Percentiles rank a stretch among this genome's conserved stretches.
Conservation (phyloP, 768 basidiomycete genomes). For the Hericium alpestre region DNA sequence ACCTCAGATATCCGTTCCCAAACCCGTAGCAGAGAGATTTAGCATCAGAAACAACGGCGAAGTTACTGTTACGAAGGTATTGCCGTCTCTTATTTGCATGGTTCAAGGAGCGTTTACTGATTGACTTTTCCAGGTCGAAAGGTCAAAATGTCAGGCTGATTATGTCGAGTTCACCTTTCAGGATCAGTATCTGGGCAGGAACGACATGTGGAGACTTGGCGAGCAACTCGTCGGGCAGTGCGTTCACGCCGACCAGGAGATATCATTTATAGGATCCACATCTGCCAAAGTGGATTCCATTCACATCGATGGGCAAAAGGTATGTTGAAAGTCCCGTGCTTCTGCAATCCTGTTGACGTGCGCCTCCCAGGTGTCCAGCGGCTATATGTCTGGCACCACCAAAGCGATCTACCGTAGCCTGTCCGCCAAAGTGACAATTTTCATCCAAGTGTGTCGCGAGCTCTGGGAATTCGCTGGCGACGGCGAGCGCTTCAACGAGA, state of each 20-base stretch:
- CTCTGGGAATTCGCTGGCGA: conserved; percentile 96
- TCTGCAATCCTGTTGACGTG: not conserved
- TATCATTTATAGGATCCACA: conserved; percentile 75
- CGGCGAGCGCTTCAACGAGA: conserved; percentile 91
- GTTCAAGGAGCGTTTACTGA: not conserved
- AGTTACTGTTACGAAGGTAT: conserved; percentile 61
- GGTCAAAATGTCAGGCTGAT: conserved; percentile 49
- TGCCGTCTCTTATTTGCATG: not conserved
- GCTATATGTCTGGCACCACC: conserved; percentile 69
- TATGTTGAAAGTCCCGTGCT: conserved; percentile 17
- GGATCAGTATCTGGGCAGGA: conserved; percentile 90
- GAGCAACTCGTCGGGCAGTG: conserved; percentile 73
- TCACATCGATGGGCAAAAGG: conserved; percentile 60
- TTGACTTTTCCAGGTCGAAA: conserved; percentile 48
- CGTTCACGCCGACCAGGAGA: conserved; percentile 74
- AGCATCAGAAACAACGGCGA: conserved; percentile 61
- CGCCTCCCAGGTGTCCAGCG: conserved; percentile 58
- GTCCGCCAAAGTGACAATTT: conserved; percentile 85
- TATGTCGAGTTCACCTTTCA: conserved; percentile 87
- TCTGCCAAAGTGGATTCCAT: conserved; percentile 76
- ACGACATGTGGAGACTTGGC: conserved; percentile 94
- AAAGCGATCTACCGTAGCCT: conserved; percentile 84
- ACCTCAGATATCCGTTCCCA: conserved; percentile 62
- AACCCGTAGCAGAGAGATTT: conserved; percentile 62
- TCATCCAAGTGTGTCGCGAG: conserved; percentile 93